A percentile compares a stretch with the other conserved stretches of the same genome.
Evolutionary conservation across 2,329 filamentous ascomycete species (phyloP).

Genomic region (Pyrenophora teres): DNA sequence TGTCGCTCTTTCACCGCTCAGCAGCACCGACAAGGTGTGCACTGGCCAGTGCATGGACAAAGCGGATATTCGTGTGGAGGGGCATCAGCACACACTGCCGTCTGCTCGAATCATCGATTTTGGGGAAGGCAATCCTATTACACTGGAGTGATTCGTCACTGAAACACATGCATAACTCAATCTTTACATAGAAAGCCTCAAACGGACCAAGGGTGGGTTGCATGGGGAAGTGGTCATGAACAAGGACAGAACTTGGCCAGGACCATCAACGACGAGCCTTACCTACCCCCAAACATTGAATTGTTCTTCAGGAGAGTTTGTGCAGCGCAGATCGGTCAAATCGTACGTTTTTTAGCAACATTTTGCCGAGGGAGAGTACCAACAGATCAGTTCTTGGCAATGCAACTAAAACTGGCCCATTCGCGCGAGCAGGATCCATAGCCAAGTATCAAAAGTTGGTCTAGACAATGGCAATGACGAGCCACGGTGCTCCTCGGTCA

Average conservation of each 20-base stretch:
- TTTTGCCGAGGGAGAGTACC: neutral
- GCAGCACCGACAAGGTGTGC: neutral
- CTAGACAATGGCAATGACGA: no score
- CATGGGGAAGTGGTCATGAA: no score
- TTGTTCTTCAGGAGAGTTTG: neutral
- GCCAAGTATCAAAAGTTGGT: no score
- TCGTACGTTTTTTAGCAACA: neutral
- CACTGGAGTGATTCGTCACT: conserved; percentile 14
- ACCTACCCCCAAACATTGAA: neutral
- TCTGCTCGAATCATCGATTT: conserved; percentile 9
- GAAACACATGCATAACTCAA: conserved; percentile 3
- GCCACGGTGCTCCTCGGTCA: no score
- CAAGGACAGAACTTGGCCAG: no score
- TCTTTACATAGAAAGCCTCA: neutral
- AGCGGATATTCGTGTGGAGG: neutral
- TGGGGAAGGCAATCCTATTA: conserved; percentile 5
- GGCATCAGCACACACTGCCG: conserved; percentile 8
- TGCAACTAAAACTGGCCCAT: neutral
- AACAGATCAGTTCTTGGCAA: neutral
- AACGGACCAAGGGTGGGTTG: neutral
- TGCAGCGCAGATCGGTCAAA: neutral
- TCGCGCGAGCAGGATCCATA: neutral
- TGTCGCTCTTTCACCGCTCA: neutral
- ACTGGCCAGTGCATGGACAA: neutral
- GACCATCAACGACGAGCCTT: neutral